phyloP scores from a whole-genome alignment of 2,329 filamentous ascomycete genomes.

The Cytospora schulzeri region DNA sequence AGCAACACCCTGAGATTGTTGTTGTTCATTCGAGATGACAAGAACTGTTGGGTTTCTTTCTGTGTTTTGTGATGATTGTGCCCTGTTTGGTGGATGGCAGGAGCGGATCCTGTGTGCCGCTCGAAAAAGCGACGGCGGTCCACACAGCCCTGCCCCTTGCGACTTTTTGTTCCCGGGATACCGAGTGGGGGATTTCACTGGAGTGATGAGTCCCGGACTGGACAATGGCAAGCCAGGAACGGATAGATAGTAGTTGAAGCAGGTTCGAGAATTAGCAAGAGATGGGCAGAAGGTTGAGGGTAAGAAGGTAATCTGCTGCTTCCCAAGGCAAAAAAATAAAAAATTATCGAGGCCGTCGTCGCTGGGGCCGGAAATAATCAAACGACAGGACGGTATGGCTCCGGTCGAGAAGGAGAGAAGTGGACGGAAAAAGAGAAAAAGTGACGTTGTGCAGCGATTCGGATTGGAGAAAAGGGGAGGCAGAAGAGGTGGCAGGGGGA shows the following conservation, averaged over 20 bases:
- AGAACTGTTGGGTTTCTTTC: slow-evolving; percentile 8
- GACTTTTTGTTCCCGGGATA: slow-evolving; percentile 19
- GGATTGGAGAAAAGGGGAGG: slow-evolving; percentile 23
- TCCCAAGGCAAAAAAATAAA: no score
- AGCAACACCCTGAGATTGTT: slow-evolving; percentile 18
- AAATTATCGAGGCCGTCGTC: slow-evolving; percentile 10
- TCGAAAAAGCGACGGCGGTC: slow-evolving; percentile 23
- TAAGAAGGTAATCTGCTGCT: not conserved
- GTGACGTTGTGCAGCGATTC: slow-evolving; percentile 22
- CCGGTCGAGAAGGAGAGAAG: slow-evolving; percentile 7
- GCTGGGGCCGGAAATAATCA: slow-evolving; percentile 13
- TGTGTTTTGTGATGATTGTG: slow-evolving; percentile 17
- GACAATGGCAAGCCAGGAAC: no score
- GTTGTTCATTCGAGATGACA: slow-evolving; percentile 25
- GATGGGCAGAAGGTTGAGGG: not conserved
- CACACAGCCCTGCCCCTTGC: slow-evolving; percentile 25
- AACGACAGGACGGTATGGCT: slow-evolving; percentile 11
- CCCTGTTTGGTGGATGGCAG: slow-evolving; percentile 26
- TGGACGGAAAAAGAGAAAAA: slow-evolving; percentile 18
- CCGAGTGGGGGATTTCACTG: slow-evolving; percentile 17
- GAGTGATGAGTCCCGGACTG: slow-evolving; percentile 1
- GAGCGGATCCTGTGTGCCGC: slow-evolving; percentile 22
- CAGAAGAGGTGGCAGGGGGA: slow-evolving; percentile 28
- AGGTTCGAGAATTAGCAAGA: no score
- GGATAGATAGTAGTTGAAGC: no score